A percentile compares a stretch with the other conserved stretches of the same genome.
Conservation (phyloP, 2,329 filamentous ascomycete genomes). For the Talaromyces marneffei region DNA sequence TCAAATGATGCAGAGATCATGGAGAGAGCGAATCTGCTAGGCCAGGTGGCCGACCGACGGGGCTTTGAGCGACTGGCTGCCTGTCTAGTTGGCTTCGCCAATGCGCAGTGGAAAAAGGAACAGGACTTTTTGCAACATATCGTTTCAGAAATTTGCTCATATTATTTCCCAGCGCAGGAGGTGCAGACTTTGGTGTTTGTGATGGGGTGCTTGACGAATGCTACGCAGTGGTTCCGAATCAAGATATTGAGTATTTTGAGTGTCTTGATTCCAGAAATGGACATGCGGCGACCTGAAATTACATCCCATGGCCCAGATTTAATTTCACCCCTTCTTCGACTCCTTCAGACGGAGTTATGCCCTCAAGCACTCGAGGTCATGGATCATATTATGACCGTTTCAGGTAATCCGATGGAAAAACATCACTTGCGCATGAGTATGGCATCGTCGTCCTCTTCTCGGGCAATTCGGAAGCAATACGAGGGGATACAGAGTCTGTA, state of each 20-base stretch:
- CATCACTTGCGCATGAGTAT: constrained; percentile 98
- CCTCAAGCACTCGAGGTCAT: constrained; percentile 86
- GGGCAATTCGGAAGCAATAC: constrained; percentile 85
- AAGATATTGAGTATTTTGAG: constrained; percentile 89
- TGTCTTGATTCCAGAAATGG: constrained; percentile 77
- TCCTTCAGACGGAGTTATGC: constrained; percentile 89
- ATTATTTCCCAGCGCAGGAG: constrained; percentile 76
- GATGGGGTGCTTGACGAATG: constrained; percentile 86
- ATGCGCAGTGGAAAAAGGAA: constrained; percentile 59
- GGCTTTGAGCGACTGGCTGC: constrained; percentile 61
- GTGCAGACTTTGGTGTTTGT: constrained; percentile 83
- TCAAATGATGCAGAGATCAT: constrained; percentile 51
- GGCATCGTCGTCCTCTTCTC: constrained; percentile 73
- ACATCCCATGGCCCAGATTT: constrained; percentile 88
- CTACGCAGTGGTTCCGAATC: constrained; percentile 79
- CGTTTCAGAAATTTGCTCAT: constrained; percentile 65
- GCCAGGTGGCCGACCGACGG: constrained; percentile 66
- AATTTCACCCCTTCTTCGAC: constrained; percentile 81
- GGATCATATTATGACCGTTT: constrained; percentile 93
- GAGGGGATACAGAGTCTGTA: constrained; percentile 91
- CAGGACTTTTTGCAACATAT: constrained; percentile 72
- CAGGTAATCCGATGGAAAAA: constrained; percentile 83
- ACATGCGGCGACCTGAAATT: constrained; percentile 88
- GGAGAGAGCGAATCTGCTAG: constrained; percentile 63
- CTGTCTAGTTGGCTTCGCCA: constrained; percentile 65